phyloP scores from a whole-genome alignment of 208 protist species.

The Acanthamoeba rhysodes region DNA sequence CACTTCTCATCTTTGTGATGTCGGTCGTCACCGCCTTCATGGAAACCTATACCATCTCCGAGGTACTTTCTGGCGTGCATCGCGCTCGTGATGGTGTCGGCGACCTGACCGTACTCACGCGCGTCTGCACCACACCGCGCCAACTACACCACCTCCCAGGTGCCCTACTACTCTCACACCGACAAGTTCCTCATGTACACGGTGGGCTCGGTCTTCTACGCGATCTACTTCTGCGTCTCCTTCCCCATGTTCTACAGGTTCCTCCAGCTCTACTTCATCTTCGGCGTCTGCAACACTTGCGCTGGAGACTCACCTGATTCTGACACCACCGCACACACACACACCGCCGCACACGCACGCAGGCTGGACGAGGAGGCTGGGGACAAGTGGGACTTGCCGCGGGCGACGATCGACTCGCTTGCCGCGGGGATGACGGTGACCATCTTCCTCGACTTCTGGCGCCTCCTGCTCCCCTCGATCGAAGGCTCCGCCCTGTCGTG shows the following conservation, averaged over 20 bases:
- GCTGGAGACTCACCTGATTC: not conserved
- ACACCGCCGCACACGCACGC: not conserved
- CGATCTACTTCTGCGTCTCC: constrained; percentile 88
- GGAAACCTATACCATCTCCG: constrained; percentile 87
- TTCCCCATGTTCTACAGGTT: constrained; percentile 88
- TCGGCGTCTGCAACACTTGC: not conserved
- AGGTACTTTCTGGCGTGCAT: not conserved
- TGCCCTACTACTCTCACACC: constrained; percentile 87
- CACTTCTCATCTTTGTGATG: constrained; percentile 80
- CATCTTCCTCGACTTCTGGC: constrained; percentile 88
- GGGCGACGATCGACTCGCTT: constrained; percentile 80
- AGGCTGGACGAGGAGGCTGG: constrained; percentile 84
- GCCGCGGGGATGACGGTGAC: constrained; percentile 85
- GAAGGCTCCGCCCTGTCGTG: not conserved
- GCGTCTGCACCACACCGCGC: not conserved
- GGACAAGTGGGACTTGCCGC: constrained; percentile 80
- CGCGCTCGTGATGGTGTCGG: not conserved
- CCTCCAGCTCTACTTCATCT: not conserved
- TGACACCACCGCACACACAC: not conserved
- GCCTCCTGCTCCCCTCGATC: constrained; percentile 82
- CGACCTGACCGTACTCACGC: not conserved
- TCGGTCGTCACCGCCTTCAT: constrained; percentile 88
- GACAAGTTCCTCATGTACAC: constrained; percentile 86
- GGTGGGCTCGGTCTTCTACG: constrained; percentile 87
- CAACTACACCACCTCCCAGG: not conserved